Percentiles rank a stretch among this genome's conserved stretches.
Conservation (phyloP, 1,284 basidiomycete species). For the Wolfiporia cocos region DNA sequence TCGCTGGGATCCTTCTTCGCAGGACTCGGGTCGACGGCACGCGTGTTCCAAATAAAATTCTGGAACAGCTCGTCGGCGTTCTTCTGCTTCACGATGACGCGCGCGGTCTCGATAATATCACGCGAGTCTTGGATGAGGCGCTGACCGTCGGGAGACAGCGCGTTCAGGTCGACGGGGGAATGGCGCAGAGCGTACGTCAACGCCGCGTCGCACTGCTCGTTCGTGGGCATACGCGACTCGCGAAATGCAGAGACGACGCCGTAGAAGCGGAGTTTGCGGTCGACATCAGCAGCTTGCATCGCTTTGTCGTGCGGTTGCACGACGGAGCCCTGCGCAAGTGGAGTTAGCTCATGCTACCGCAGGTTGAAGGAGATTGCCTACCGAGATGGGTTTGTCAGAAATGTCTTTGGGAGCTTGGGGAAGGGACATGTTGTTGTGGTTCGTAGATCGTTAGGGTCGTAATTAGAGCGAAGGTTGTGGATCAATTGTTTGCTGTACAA, state of each 20-base stretch:
- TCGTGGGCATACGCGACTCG: slow-evolving; percentile 73
- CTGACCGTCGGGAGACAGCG: slow-evolving; percentile 74
- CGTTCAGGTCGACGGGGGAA: slow-evolving; percentile 59
- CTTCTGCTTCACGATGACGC: slow-evolving; percentile 71
- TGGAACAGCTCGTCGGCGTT: slow-evolving; percentile 89
- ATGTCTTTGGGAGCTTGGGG: slow-evolving; percentile 55
- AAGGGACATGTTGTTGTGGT: slow-evolving; percentile 48
- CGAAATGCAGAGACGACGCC: slow-evolving; percentile 78
- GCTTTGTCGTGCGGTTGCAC: slow-evolving; percentile 49
- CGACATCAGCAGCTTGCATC: slow-evolving; percentile 52
- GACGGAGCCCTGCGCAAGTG: slow-evolving; percentile 37
- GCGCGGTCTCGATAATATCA: slow-evolving; percentile 67
- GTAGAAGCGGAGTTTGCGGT: slow-evolving; percentile 68
- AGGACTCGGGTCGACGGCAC: slow-evolving; percentile 42
- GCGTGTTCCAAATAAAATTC: slow-evolving; percentile 77
- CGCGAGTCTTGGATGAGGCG: slow-evolving; percentile 72
- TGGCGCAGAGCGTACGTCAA: slow-evolving; percentile 63
- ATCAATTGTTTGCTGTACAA: too few relatives aligned
- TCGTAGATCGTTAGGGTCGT: not conserved
- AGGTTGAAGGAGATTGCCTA: not conserved
- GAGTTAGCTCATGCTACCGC: not conserved
- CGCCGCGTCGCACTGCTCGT: slow-evolving; percentile 72
- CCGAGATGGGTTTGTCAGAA: slow-evolving; percentile 42
- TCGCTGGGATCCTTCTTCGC: slow-evolving; percentile 40
- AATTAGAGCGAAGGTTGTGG: too few relatives aligned